Base-by-base conservation (phyloP, 2,329 filamentous ascomycete genomes). In the Bipolaris victoriae region DNA sequence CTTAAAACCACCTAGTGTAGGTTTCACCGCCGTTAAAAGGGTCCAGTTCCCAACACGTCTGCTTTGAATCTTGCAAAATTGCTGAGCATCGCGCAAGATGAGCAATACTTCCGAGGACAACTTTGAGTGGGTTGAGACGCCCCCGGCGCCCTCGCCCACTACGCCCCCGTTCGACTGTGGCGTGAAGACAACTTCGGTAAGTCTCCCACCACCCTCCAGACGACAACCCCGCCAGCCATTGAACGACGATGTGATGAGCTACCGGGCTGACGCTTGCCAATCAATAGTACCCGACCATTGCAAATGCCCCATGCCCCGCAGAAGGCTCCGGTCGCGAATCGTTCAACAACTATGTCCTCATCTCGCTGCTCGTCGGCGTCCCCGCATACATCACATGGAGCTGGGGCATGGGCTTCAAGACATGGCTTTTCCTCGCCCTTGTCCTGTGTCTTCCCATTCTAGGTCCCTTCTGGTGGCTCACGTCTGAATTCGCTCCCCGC, bases 271-370 rank as follows among this genome's bases (percentile, higher is more conserved):
- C 59, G 59, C 49, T 56, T 48, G 36, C 63, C 62, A 15, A 55
- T 49, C 33, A 58, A 64, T 73, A 96, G 93, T 94, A 87, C 72
- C 89, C 91, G 31, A 81, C 92, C 60, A 98, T 98, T 81, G 91
- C 96, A 76, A 98, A 98, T 86, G 91, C 88, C 47, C 92, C 95
- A 64, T 87, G 98, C 41, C 95, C 95, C 36, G 94, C 93, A 65
- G 95, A 99, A 77, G 91, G 87, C 49, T 82, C 92, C 49, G 90
- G 92, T 65, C 88, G 85, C 77, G 92, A 96, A 67, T 88, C 82
- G 78, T 99, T 98, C 87, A 93, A 89, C 80, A 96, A 95, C 81
- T 80, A 83, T 68, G 79, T 90, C 69, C 88, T 98, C 66, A 82
- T 91, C 77, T 83, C 84, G 67, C 77, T 94, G 61, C 77, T 97